Evolutionary conservation across 208 protist species (phyloP), one percentile per base, ranked within the genome.

Genomic region (Trypanosomatidae sp.): DNA sequence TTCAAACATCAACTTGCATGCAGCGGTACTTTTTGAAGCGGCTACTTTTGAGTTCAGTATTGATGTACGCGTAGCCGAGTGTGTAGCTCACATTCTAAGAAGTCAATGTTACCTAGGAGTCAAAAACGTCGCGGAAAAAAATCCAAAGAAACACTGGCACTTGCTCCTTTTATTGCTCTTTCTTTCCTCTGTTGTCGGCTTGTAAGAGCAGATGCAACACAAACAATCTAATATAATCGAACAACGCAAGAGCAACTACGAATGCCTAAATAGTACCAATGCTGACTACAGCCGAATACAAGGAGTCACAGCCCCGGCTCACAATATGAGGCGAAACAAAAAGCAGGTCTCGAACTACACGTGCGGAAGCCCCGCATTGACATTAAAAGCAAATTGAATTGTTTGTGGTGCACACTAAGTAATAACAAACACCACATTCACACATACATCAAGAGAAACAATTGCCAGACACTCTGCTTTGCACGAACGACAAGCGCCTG

Each of bases 11-110:
- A 17, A 50, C 52, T 19, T 50, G 39, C 64, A 67, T 64, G 7
- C 70, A 77, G 60, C 75, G 33, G 33, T 74, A 65, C 53, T 73
- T 79, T 55, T 85, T 84, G 56, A 84, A 80, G 19, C 71, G 44
- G n/a, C 13, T n/a, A 28, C 69, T 76, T 47, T 52, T 71, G 64
- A 79, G 81, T 60, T 85, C 80, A 30, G 81, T 67, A 25, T 76
- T 72, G 1, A 69, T 79, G 62, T 74, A 85, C 0, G 81, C 66
- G 73, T 81, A 85, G 49, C 81, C 80, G 3, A 85, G 59, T 15
- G 78, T 73, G 56, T 67, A 70, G n/a, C 60, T 71, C 3, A 75
- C 76, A 36, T 68, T 73, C 28, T 58, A 67, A 43, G 74, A 79
- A 72, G 79, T 81, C 5, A 69, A 73, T 2, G 73, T 76, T 76